phyloP scores from a whole-genome alignment of 2,329 filamentous ascomycete species.

The Aspergillus hiratsukae region DNA sequence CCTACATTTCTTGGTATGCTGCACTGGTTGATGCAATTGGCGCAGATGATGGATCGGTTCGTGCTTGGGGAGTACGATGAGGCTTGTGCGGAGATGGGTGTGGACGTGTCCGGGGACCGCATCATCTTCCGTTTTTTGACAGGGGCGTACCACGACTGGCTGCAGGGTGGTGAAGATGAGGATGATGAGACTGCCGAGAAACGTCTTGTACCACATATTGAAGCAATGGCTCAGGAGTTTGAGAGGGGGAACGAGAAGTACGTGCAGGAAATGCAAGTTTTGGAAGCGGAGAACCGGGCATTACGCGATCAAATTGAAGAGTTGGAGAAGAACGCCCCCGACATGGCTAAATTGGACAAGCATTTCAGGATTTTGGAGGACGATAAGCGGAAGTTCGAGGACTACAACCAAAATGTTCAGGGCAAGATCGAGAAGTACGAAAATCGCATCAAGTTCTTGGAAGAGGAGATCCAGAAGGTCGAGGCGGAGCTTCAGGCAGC shows the following conservation, averaged over 20 bases:
- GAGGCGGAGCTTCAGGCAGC: slow-evolving; percentile 69
- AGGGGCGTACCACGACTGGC: slow-evolving; percentile 86
- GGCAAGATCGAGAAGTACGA: slow-evolving; percentile 87
- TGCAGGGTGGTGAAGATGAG: slow-evolving; percentile 85
- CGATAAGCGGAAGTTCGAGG: slow-evolving; percentile 90
- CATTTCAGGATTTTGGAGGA: slow-evolving; percentile 92
- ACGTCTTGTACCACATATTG: slow-evolving; percentile 75
- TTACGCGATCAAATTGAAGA: slow-evolving; percentile 84
- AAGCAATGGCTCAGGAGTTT: slow-evolving; percentile 83
- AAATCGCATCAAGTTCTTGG: slow-evolving; percentile 71
- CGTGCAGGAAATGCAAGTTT: slow-evolving; percentile 72
- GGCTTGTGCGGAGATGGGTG: slow-evolving; percentile 78
- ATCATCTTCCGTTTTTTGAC: slow-evolving; percentile 94
- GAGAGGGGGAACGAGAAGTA: slow-evolving; percentile 81
- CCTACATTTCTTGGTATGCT: slow-evolving; percentile 87
- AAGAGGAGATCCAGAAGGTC: slow-evolving; percentile 79
- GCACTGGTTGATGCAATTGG: slow-evolving; percentile 99
- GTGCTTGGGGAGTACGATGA: slow-evolving; percentile 76
- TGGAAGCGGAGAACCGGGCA: slow-evolving; percentile 80
- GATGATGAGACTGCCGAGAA: slow-evolving; percentile 77
- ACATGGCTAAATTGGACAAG: slow-evolving; percentile 78
- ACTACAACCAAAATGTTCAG: slow-evolving; percentile 82
- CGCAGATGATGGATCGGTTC: slow-evolving; percentile 88
- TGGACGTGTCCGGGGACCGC: slow-evolving; percentile 82
- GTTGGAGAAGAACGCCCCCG: slow-evolving; percentile 78